phyloP scores from a whole-genome alignment of 2,329 filamentous ascomycete species.

The Penicillium concentricum region DNA sequence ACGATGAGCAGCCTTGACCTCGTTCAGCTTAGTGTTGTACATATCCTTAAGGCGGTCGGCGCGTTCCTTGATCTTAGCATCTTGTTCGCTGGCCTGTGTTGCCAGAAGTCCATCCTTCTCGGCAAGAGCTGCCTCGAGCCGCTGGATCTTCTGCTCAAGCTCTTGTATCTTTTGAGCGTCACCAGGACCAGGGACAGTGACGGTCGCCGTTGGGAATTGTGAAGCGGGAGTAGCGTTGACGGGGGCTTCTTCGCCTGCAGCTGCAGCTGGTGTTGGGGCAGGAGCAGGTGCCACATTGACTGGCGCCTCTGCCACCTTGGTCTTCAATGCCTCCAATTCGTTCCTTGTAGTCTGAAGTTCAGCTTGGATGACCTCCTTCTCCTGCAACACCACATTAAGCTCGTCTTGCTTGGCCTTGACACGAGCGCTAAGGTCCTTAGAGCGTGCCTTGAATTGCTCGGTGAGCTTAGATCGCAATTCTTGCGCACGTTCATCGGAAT shows the following conservation, averaged over 20 bases:
- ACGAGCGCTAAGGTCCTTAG: constrained; percentile 64
- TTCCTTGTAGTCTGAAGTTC: constrained; percentile 63
- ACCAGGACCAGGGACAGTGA: constrained; percentile 22
- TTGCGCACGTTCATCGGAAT: constrained; percentile 48
- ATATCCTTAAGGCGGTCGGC: constrained; percentile 63
- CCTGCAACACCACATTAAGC: constrained; percentile 50
- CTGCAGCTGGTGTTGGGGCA: neutral
- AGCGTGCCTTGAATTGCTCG: constrained; percentile 55
- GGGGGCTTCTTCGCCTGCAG: constrained; percentile 46
- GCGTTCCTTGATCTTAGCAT: constrained; percentile 49
- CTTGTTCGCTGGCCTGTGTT: constrained; percentile 51
- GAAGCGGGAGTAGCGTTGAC: constrained; percentile 33
- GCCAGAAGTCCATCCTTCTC: constrained; percentile 48
- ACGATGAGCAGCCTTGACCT: constrained; percentile 52
- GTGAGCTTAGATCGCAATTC: constrained; percentile 49
- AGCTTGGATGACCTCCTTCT: constrained; percentile 68
- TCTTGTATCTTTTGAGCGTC: constrained; percentile 59
- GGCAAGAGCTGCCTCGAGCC: constrained; percentile 52
- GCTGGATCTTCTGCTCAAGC: constrained; percentile 60
- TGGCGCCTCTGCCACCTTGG: constrained; percentile 55
- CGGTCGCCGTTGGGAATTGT: constrained; percentile 31
- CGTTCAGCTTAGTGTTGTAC: constrained; percentile 66
- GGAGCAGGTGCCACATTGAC: constrained; percentile 34
- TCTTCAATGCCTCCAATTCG: constrained; percentile 52
- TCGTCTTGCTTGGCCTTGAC: constrained; percentile 55